phyloP scores from a whole-genome alignment of 148 eudicot species.

The Simmondsia chinensis region DNA sequence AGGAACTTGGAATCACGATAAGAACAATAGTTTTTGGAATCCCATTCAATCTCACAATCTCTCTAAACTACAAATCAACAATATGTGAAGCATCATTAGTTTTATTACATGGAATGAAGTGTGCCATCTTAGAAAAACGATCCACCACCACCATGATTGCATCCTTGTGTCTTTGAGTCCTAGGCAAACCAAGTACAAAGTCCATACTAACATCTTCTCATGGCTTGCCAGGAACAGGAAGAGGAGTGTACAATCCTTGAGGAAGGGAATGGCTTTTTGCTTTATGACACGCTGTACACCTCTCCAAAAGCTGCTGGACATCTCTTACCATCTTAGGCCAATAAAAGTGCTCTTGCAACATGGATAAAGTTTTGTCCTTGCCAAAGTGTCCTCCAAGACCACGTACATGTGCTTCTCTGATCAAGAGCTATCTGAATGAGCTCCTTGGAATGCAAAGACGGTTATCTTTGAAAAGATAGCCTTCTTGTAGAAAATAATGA shows the following conservation, averaged over 20 bases:
- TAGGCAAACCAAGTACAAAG: not conserved
- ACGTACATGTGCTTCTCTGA: conserved; percentile 5
- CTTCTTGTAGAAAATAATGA: not conserved
- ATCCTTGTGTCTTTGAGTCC: not conserved
- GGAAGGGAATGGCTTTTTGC: not conserved
- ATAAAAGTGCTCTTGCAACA: conserved; percentile 4
- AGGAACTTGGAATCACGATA: not conserved
- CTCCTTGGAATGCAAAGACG: conserved; percentile 2
- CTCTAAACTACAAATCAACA: not conserved
- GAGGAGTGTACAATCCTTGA: not conserved
- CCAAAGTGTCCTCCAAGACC: conserved; percentile 6
- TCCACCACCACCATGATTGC: not conserved
- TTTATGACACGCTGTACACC: not conserved
- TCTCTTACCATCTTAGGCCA: conserved; percentile 5
- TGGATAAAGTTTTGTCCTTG: not conserved
- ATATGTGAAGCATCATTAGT: not conserved
- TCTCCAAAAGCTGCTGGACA: not conserved
- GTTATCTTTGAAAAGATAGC: not conserved
- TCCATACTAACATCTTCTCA: conserved; percentile 1
- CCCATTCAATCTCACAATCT: not conserved
- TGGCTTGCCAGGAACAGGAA: not conserved
- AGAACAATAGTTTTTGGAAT: not conserved
- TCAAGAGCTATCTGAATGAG: not conserved
- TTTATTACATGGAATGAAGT: not conserved
- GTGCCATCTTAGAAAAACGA: not conserved